These are phyloP conservation scores for Zygnema circumcarinatum DNA, from an alignment of 139 green algal species.

Conservation along the genomic window DNA sequence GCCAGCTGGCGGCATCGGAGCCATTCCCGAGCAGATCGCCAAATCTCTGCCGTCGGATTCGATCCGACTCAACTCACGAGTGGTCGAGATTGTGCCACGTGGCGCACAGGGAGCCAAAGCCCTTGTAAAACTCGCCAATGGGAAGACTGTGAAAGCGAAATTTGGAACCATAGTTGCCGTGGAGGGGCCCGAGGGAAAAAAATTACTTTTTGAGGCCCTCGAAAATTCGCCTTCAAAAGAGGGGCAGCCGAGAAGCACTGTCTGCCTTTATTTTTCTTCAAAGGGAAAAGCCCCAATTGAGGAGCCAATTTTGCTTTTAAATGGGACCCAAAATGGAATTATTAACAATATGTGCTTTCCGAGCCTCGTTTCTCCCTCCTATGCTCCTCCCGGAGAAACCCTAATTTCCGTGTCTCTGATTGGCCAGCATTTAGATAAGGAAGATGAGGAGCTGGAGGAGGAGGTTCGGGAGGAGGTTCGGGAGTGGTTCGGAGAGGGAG, in stretches of 20 bases:
- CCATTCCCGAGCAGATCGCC: conserved; percentile 76
- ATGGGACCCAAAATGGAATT: conserved; percentile 77
- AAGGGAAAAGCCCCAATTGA: conserved; percentile 8
- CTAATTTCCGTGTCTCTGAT: conserved; percentile 92
- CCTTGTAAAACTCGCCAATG: conserved; percentile 21
- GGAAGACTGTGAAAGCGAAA: conserved; percentile 5
- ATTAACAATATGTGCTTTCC: conserved; percentile 98
- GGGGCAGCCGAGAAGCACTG: conserved; percentile 35
- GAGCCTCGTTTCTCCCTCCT: conserved; percentile 75
- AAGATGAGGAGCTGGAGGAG: conserved; percentile 74
- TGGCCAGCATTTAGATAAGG: conserved; percentile 58
- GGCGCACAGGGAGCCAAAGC: not conserved
- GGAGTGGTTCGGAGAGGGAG: conserved; percentile 80
- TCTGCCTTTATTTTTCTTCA: conserved; percentile 58
- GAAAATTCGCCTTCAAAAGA: not conserved
- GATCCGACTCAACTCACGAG: conserved; percentile 67
- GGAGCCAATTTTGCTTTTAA: conserved; percentile 90
- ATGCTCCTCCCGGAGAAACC: conserved; percentile 84
- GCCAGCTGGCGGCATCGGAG: conserved; percentile 87
- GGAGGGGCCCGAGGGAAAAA: conserved; percentile 28
- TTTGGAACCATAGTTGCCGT: conserved; percentile 58
- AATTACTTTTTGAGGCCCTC: not conserved
- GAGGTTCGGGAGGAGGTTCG: conserved; percentile 75
- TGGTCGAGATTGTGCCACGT: conserved; percentile 44
- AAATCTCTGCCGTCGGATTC: conserved; percentile 55